Conservation (phyloP, 202 grass and related monocot genomes). For the Saccharum hybrid region DNA sequence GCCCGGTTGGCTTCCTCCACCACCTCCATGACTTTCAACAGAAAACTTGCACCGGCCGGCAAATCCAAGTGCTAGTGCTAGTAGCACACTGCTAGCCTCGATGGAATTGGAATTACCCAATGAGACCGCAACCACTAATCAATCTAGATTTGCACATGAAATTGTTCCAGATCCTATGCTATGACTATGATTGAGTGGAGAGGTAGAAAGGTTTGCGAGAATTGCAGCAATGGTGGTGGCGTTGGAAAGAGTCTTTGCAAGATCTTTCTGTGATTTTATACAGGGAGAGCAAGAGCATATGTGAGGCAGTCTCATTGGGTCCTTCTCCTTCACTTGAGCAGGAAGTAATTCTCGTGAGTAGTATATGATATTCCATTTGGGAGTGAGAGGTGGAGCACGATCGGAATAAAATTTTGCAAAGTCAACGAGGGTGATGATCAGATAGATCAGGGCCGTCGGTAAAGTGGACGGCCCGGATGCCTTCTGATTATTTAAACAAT, state of each 20-base stretch:
- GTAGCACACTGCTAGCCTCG: not conserved
- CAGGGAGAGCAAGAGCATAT: conserved; percentile 21
- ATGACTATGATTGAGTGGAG: not conserved
- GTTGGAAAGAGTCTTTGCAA: conserved; percentile 37
- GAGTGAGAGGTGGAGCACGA: conserved; percentile 52
- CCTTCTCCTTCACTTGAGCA: conserved; percentile 51
- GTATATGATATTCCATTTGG: conserved; percentile 28
- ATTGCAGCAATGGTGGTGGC: conserved; percentile 48
- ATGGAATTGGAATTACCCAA: not conserved
- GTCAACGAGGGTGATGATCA: conserved; percentile 41
- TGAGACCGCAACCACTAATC: not conserved
- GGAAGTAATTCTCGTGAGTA: conserved; percentile 47
- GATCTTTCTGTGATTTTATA: conserved; percentile 47
- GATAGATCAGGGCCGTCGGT: conserved; percentile 39
- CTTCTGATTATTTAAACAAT: not conserved
- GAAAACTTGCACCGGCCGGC: conserved; percentile 21
- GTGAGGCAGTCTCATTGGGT: conserved; percentile 36
- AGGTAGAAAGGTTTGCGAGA: not conserved
- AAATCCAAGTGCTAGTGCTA: conserved; percentile 14
- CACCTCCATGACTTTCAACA: conserved; percentile 57
- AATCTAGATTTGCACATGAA: not conserved
- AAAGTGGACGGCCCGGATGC: not conserved
- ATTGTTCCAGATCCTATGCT: not conserved
- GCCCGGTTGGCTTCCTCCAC: conserved; percentile 75
- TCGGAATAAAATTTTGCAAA: conserved; percentile 40